These are phyloP conservation scores for Fusarium temperatum DNA, from an alignment of 2,329 filamentous ascomycete species.

Conservation along the genomic window DNA sequence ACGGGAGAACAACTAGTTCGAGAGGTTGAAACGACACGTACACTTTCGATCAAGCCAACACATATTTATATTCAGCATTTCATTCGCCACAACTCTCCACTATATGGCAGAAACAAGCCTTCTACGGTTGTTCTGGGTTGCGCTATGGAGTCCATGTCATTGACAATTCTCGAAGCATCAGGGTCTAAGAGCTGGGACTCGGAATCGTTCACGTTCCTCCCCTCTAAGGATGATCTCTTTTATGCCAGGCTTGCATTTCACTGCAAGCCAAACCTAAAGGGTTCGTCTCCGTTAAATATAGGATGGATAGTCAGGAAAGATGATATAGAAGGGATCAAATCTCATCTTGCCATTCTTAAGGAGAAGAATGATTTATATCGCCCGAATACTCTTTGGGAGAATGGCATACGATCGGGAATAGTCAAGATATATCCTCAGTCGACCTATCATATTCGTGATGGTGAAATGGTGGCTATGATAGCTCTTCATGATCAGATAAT, in stretches of 20 bases:
- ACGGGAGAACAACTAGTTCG: background rate
- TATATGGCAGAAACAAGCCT: background rate
- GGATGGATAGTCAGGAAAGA: constrained; percentile 6
- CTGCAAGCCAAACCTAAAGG: background rate
- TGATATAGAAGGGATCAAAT: background rate
- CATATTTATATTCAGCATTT: constrained; percentile 11
- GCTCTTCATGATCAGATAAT: background rate
- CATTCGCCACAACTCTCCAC: background rate
- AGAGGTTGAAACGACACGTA: background rate
- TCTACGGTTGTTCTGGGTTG: background rate
- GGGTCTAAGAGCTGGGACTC: background rate
- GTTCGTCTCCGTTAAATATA: background rate
- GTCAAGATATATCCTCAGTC: background rate
- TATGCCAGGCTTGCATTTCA: background rate
- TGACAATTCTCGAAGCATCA: background rate
- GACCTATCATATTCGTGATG: background rate
- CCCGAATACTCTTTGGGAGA: background rate
- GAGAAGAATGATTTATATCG: background rate
- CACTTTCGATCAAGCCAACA: background rate
- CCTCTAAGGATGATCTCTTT: background rate
- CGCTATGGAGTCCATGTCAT: background rate
- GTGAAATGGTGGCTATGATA: constrained; percentile 5
- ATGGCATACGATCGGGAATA: background rate
- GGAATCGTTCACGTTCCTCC: background rate
- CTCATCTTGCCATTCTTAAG: background rate